phyloP scores from a whole-genome alignment of 2,329 filamentous ascomycete species.

The Hypoxylon sp. region DNA sequence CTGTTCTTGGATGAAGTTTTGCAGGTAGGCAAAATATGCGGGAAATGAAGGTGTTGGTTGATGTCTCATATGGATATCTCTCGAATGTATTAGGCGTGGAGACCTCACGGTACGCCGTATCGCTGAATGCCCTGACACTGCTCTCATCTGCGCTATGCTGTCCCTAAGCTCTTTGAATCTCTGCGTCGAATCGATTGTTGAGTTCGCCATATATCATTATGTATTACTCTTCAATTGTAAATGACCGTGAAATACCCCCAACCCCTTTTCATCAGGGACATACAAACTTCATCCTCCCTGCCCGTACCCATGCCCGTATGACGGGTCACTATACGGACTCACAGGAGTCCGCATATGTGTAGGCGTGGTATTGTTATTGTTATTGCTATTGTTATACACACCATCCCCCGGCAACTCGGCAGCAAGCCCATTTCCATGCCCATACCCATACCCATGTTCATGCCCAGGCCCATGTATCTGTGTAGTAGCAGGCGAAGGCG shows the following conservation, averaged over 20 bases:
- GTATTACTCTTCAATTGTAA: slow-evolving; percentile 9
- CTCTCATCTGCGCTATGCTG: slow-evolving; percentile 11
- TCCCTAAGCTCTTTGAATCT: slow-evolving; percentile 2
- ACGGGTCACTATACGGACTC: neutral
- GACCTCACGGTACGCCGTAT: neutral
- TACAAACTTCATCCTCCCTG: slow-evolving; percentile 4
- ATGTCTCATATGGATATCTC: neutral
- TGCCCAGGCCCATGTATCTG: neutral
- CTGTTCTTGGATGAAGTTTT: neutral
- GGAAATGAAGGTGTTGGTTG: slow-evolving; percentile 2
- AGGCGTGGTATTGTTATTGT: neutral
- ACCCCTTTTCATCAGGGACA: neutral
- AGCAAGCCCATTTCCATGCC: neutral
- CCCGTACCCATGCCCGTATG: slow-evolving; percentile 13
- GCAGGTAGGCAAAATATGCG: neutral
- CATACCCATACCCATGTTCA: neutral
- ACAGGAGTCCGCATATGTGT: neutral
- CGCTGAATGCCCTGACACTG: slow-evolving; percentile 21
- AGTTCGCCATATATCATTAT: slow-evolving; percentile 17
- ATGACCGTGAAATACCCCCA: neutral
- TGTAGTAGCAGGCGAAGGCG: slow-evolving; percentile 5
- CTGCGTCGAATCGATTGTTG: slow-evolving; percentile 3
- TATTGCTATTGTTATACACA: neutral
- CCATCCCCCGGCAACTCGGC: slow-evolving; percentile 44
- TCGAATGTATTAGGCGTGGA: slow-evolving; percentile 11